Percentiles rank a stretch among this genome's conserved stretches.
Conservation (phyloP, 2,329 filamentous ascomycete genomes). For the Apiospora phragmitis region DNA sequence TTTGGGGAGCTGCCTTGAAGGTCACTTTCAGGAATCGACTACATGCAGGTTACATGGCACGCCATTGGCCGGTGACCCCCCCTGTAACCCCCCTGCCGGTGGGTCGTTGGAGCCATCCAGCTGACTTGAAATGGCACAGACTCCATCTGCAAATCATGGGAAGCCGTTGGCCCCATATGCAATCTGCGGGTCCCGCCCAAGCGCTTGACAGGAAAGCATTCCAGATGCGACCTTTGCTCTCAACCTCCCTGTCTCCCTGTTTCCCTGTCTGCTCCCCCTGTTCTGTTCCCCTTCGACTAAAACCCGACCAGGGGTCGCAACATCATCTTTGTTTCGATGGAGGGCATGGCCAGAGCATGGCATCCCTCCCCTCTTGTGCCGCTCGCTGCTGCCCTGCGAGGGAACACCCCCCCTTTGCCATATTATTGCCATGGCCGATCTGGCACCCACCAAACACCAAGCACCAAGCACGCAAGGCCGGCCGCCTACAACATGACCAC, state of each 20-base stretch:
- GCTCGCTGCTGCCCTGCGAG: neutral
- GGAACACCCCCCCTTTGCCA: neutral
- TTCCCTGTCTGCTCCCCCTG: neutral
- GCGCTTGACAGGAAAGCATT: constrained; percentile 14
- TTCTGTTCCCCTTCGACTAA: neutral
- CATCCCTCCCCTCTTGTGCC: neutral
- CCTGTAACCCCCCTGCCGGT: neutral
- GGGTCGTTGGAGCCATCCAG: constrained; percentile 29
- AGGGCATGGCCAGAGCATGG: neutral
- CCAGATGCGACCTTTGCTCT: neutral
- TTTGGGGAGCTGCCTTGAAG: neutral
- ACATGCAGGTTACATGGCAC: constrained; percentile 8
- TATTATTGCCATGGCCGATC: constrained; percentile 6
- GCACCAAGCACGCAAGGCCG: neutral
- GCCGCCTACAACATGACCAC: neutral
- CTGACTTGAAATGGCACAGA: constrained; percentile 35
- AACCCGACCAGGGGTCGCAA: neutral
- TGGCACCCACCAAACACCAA: neutral
- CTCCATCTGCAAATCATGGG: constrained; percentile 37
- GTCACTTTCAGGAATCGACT: neutral
- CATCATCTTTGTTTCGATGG: neutral
- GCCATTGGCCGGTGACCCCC: neutral
- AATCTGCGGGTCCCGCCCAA: constrained; percentile 22
- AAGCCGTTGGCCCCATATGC: constrained; percentile 22
- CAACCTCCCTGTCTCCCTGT: neutral